Percentiles rank a stretch among this genome's conserved stretches.
These are phyloP conservation scores for Phytopythium helicoides DNA, from an alignment of 352 stramenopile genomes.

Conservation along the genomic window DNA sequence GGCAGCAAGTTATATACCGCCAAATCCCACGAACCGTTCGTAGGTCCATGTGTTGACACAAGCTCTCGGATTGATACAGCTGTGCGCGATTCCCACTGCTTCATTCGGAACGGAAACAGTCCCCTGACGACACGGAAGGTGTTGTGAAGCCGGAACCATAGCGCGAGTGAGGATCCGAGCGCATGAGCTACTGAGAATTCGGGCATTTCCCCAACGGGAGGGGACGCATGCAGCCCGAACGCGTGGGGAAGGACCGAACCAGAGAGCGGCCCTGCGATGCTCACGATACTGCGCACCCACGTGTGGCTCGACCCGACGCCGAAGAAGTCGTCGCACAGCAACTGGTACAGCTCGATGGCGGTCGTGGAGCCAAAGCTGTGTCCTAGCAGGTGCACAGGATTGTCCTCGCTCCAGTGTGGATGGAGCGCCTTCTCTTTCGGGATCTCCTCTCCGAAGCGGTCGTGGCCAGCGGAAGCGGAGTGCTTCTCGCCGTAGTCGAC, in stretches of 20 bases:
- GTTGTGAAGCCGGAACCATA: constrained; percentile 48
- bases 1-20: constrained; percentile 53
- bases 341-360: constrained; percentile 70
- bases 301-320: constrained; percentile 41
- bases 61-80: constrained; percentile 20
- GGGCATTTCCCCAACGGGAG: constrained; percentile 10
- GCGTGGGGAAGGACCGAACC: constrained; percentile 31
- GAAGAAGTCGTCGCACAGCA: constrained; percentile 58
- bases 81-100: constrained; percentile 37
- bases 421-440: constrained; percentile 19
- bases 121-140: constrained; percentile 27
- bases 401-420: constrained; percentile 40
- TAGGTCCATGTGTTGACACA: constrained; percentile 27
- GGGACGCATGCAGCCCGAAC: constrained; percentile 20
- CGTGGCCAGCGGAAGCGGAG: constrained; percentile 27
- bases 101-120: constrained; percentile 61
- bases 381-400: constrained; percentile 64
- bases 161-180: constrained; percentile 19
- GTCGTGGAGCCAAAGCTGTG: constrained; percentile 69
- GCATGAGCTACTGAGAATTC: constrained; percentile 25
- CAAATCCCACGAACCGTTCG: constrained; percentile 45
- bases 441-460: constrained; percentile 42
- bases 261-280: constrained; percentile 54
- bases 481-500: constrained; percentile 61
- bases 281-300: constrained; percentile 56